Base-by-base conservation (phyloP, 345 rosid genomes). In the Syzygium aromaticum region DNA sequence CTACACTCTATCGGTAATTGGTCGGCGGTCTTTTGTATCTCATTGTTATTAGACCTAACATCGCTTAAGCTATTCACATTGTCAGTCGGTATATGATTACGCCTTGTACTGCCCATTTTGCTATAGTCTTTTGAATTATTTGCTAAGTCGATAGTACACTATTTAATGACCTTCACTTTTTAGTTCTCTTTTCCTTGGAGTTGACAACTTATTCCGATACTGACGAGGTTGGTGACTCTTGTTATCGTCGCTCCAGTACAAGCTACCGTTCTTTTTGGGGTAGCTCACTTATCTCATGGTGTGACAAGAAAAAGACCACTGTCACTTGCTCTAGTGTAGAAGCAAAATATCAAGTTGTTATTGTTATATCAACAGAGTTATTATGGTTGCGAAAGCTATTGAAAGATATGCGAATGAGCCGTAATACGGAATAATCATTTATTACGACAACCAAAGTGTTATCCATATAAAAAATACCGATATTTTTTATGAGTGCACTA, bases 1-100 rank as follows among this genome's bases (percentile, higher is more conserved):
- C 64, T 4, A 9, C 0, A 0, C 64, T 27, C 6, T 15, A 52
- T 2, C 3, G 0, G 0, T 7, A 16, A 52, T 1, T 52, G 19
- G 17, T 52, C 0, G 5, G 8, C 21, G 17, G 17, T 52, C 8
- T 52, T 52, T 4, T 52, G 21, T 52, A 52, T 52, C 54, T 52
- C 7, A 6, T 5, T 52, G 7, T 52, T 52, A 15, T 2, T 52
- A 5, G 54, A 52, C 54, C 6, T 52, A 7, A 52, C 54, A 52
- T 16, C 7, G 19, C 54, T 52, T 16, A 52, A 52, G 19, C 7
- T 52, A 2, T 52, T 52, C 54, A 16, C 54, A 52, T 15, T 52
- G 54, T 52, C 19, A 52, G 17, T 52, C 3, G 16, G 17, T 52
- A 52, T 52, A 15, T 5, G 54, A 52, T 1, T 52, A 7, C 6